Evolutionary conservation across 805 yeast species (phyloP), one percentile per base, ranked within the genome.

Genomic region (Torulaspora delbrueckii): DNA sequence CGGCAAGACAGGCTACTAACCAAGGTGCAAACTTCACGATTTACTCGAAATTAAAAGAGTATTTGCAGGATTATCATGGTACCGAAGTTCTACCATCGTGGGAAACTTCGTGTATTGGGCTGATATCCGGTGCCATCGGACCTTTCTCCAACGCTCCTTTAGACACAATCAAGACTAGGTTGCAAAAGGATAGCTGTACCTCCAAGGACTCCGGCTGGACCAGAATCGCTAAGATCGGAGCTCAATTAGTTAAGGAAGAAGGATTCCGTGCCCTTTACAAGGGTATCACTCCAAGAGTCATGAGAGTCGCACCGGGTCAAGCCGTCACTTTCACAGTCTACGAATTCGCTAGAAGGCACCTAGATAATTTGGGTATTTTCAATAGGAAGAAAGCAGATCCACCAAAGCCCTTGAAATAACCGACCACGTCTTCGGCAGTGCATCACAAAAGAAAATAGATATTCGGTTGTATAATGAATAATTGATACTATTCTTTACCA

Each of bases 261-360:
- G 99, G 99, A 56, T 72, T 81, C 55, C 75, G 77, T 44, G 95
- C 96, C 34, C 77, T 91, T 66, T 91, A 91, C 75, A 87, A 91
- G 66, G 99, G 99, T 72, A 91, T 91, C 64, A 89, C 97, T 19
- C 99, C 99, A 58, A 84, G 99, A 73, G 91, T 91, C 57, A 90
- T 91, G 95, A 84, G 99, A 72, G 99, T 91, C 42, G 99, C 99
- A 9, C 97, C 99, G 19, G 99, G 99, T 51, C 99, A 91, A 72
- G 97, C 98, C 45, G 98, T 91, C 46, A 93, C 97, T 13, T 91
- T 91, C 72, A 93, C 98, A 6, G 96, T 93, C 36, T 91, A 91
- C 69, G 99, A 91, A 72, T 84, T 75, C 63, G 85, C 88, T 65
- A 84, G 89, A 68, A 78, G 75, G 18, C 71, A 74, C 40, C 75